Conservation (phyloP, 345 rosid species). For the Gossypium anomalum region DNA sequence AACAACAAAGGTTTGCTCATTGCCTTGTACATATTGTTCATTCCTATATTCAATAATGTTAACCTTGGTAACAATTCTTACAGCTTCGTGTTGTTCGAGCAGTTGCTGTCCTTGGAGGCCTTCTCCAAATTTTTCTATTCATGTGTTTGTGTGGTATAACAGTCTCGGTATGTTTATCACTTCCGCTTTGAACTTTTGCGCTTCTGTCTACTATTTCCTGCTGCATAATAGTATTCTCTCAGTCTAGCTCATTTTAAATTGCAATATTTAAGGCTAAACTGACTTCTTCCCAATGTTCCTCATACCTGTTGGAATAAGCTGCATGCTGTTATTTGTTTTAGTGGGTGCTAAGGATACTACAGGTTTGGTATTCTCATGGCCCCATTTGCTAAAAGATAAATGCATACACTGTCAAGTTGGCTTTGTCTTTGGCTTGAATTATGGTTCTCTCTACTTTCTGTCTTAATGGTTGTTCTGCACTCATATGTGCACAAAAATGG, state of each 20-base stretch:
- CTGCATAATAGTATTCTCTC: not conserved
- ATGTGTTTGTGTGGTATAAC: constrained; percentile 87
- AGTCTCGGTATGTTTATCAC: constrained; percentile 55
- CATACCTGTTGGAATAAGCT: not conserved
- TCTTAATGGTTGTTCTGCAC: not conserved
- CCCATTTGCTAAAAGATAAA: not conserved
- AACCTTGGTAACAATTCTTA: constrained; percentile 17
- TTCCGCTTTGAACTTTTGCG: not conserved
- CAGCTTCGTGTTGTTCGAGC: constrained; percentile 95
- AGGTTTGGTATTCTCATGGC: not conserved
- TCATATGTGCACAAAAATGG: not conserved
- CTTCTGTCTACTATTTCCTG: not conserved
- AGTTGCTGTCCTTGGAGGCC: constrained; percentile 89
- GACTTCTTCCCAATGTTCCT: not conserved
- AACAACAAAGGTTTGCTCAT: constrained; percentile 51
- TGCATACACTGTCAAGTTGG: not conserved
- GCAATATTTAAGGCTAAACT: not conserved
- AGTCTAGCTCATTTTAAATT: not conserved
- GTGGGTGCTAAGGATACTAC: not conserved
- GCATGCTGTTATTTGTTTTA: constrained; percentile 2
- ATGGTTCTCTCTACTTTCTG: not conserved
- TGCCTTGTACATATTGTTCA: constrained; percentile 12
- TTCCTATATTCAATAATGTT: not conserved
- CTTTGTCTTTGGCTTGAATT: not conserved
- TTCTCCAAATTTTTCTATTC: constrained; percentile 80